Percentiles rank a stretch among this genome's conserved stretches.
Conservation (phyloP, 176 grass and related monocot genomes). For the Oryza rufipogon region DNA sequence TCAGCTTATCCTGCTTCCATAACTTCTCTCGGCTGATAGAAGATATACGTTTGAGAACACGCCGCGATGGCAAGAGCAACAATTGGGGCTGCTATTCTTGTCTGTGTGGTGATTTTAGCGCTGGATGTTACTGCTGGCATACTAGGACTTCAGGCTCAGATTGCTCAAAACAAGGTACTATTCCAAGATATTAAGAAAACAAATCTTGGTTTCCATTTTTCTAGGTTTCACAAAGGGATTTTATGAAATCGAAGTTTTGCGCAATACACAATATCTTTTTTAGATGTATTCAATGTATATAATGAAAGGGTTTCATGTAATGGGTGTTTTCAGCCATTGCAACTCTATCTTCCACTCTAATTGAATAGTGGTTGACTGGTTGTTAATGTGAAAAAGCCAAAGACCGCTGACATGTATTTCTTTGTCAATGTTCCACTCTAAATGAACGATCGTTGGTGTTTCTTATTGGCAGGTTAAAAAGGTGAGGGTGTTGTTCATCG, state of each 20-base stretch:
- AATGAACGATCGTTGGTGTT: neutral
- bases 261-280: neutral
- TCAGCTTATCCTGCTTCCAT: constrained; percentile 1
- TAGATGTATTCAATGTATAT: neutral
- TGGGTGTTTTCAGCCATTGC: neutral
- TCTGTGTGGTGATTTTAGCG: constrained; percentile 78
- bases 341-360: neutral
- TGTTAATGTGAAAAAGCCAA: neutral
- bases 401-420: constrained; percentile 1
- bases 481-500: constrained; percentile 77
- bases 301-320: neutral
- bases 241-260: neutral
- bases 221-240: neutral
- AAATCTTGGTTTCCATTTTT: neutral
- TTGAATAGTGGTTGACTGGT: neutral
- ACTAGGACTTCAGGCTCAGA: constrained; percentile 84
- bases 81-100: constrained; percentile 48
- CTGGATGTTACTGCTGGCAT: constrained; percentile 88
- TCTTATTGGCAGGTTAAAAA: constrained; percentile 53
- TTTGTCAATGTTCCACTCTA: neutral
- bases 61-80: constrained; percentile 51
- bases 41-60: constrained; percentile 11
- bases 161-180: constrained; percentile 82
- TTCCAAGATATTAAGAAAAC: neutral
- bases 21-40: constrained; percentile 31